Percentiles rank a stretch among this genome's conserved stretches.
These are phyloP conservation scores for Durusdinium trenchii DNA, from an alignment of 73 alveolate genomes.

Conservation along the genomic window DNA sequence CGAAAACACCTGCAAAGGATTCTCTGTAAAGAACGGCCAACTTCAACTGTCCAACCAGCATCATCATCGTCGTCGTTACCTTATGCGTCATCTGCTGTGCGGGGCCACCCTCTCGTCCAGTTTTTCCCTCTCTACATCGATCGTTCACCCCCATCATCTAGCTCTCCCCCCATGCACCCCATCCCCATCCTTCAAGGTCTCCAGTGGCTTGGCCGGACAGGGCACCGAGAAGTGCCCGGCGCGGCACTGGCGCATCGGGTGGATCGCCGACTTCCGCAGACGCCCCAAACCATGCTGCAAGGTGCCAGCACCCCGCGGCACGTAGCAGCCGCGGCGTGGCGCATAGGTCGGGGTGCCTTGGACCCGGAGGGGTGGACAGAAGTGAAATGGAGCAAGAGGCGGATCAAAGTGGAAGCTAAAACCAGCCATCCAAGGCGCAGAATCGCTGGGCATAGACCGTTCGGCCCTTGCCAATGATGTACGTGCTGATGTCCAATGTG, in stretches of 20 bases:
- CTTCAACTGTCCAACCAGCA: too few species aligned
- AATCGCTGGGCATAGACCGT: conserved; percentile 46
- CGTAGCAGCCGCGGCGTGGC: background rate
- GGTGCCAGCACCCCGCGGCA: conserved; percentile 46
- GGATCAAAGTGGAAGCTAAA: background rate
- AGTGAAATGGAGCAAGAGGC: background rate
- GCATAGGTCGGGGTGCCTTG: background rate
- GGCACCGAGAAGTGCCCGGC: conserved; percentile 49
- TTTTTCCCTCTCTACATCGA: too few species aligned
- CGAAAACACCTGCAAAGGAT: too few species aligned
- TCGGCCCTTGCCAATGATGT: background rate
- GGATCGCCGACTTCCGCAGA: conserved; percentile 14
- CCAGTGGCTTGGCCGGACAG: conserved; percentile 30
- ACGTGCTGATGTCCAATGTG: conserved; percentile 19
- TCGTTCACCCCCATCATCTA: too few species aligned
- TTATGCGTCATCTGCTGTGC: too few species aligned
- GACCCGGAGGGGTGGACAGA: background rate
- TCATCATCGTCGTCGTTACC: too few species aligned
- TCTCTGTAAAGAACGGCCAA: too few species aligned
- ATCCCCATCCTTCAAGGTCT: conserved; percentile 44
- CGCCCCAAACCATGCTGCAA: conserved; percentile 2
- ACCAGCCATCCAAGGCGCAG: background rate
- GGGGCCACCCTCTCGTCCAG: too few species aligned
- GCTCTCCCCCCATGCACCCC: too few species aligned
- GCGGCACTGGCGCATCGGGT: conserved; percentile 21